These are phyloP conservation scores for Parathielavia appendiculata DNA, from an alignment of 495 filamentous ascomycete genomes.

Conservation along the genomic window DNA sequence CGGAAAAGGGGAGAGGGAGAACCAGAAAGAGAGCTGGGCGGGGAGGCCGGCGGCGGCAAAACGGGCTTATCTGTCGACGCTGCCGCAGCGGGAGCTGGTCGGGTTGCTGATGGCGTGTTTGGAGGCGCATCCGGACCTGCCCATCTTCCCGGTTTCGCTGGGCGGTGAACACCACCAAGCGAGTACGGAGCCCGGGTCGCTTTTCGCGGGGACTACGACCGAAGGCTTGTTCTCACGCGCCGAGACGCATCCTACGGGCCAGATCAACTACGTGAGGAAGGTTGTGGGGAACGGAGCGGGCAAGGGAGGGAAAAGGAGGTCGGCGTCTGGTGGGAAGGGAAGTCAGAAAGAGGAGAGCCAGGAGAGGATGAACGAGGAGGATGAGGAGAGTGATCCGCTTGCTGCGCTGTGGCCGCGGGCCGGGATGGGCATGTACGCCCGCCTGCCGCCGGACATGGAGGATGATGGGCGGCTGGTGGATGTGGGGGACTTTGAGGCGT, in stretches of 20 bases:
- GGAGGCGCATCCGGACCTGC: constrained; percentile 39
- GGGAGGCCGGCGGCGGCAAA: constrained; percentile 35
- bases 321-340: not conserved
- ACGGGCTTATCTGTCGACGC: constrained; percentile 37
- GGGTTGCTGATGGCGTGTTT: constrained; percentile 27
- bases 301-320: not conserved
- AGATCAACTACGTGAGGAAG: constrained; percentile 40
- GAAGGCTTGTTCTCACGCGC: constrained; percentile 37
- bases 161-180: not conserved
- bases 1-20: not conserved
- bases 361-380: constrained; percentile 14
- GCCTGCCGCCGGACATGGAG: constrained; percentile 40
- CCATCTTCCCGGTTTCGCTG: constrained; percentile 37
- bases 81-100: constrained; percentile 35
- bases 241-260: constrained; percentile 35
- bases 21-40: constrained; percentile 37
- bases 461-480: constrained; percentile 44
- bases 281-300: constrained; percentile 17
- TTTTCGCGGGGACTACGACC: constrained; percentile 34
- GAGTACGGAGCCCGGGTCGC: constrained; percentile 15
- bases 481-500: constrained; percentile 48
- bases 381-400: constrained; percentile 37
- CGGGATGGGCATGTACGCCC: constrained; percentile 51
- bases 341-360: constrained; percentile 21
- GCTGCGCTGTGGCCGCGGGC: constrained; percentile 62